Evolutionary conservation across 2,329 filamentous ascomycete genomes (phyloP).

Genomic region (Hymenoscyphus infarciens): DNA sequence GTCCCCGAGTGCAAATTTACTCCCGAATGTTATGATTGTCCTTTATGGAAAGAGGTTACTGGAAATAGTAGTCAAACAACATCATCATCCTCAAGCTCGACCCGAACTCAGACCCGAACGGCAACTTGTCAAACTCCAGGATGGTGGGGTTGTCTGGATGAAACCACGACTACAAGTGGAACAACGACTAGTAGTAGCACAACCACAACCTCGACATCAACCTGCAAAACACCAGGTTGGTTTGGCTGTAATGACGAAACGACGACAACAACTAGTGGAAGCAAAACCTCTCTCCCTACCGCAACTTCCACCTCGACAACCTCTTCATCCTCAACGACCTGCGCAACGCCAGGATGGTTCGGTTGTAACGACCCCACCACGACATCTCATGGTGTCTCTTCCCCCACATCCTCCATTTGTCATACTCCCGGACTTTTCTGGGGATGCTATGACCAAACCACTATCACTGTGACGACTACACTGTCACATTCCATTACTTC

Average conservation of each 20-base stretch:
- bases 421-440: conserved; percentile 55
- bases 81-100: conserved; percentile 58
- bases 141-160: conserved; percentile 62
- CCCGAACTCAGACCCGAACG: conserved; percentile 67
- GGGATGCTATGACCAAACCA: conserved; percentile 47
- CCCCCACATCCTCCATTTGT: conserved; percentile 40
- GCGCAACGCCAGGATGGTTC: conserved; percentile 43
- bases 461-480: conserved; percentile 36
- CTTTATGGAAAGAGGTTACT: conserved; percentile 75
- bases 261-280: conserved; percentile 34
- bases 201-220: conserved; percentile 38
- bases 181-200: conserved; percentile 28
- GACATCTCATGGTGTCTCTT: conserved; percentile 34
- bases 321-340: conserved; percentile 34
- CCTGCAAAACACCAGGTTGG: conserved; percentile 44
- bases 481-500: conserved; percentile 37
- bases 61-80: conserved; percentile 78
- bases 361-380: conserved; percentile 48
- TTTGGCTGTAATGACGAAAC: conserved; percentile 49
- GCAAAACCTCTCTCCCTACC: conserved; percentile 31
- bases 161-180: conserved; percentile 28
- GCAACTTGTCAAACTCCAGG: conserved; percentile 87
- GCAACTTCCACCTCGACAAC: conserved; percentile 24
- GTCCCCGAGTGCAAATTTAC: conserved; percentile 76
- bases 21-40: conserved; percentile 82